phyloP scores from a whole-genome alignment of 257 asterid genomes.

The Verbena officinalis region DNA sequence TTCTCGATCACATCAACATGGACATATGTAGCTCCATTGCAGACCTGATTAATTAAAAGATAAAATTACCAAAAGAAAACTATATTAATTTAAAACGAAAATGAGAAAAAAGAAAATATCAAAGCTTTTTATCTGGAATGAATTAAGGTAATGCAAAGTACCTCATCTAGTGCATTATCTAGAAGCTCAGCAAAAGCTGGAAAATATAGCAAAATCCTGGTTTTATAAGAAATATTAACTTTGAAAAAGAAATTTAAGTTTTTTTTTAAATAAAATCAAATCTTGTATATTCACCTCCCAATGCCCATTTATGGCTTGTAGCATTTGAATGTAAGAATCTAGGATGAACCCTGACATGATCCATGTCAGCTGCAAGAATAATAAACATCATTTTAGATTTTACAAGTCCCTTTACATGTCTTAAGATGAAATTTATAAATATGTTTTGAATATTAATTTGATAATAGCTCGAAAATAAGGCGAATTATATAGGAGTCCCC shows the following conservation, averaged over 20 bases:
- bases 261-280: background rate
- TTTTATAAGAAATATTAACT: background rate
- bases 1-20: constrained; percentile 56
- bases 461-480: background rate
- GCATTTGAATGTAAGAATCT: constrained; percentile 90
- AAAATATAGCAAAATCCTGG: constrained; percentile 11
- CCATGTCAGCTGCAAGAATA: constrained; percentile 54
- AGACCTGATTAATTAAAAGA: constrained; percentile 33
- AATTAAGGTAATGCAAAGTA: constrained; percentile 17
- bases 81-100: background rate
- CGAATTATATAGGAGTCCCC: too few species aligned
- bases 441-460: too few species aligned
- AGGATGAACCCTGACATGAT: constrained; percentile 74
- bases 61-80: too few species aligned
- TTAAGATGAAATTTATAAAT: too few species aligned
- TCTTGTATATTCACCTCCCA: constrained; percentile 58
- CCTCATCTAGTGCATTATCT: constrained; percentile 89
- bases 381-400: background rate
- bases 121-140: background rate
- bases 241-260: background rate
- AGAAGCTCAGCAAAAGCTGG: constrained; percentile 89
- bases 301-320: constrained; percentile 89
- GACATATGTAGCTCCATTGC: constrained; percentile 75
- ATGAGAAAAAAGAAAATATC: background rate
- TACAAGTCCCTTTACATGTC: too few species aligned